These are phyloP conservation scores for Saussurea involucrata DNA, from an alignment of 129 eudicot species.

Conservation along the genomic window DNA sequence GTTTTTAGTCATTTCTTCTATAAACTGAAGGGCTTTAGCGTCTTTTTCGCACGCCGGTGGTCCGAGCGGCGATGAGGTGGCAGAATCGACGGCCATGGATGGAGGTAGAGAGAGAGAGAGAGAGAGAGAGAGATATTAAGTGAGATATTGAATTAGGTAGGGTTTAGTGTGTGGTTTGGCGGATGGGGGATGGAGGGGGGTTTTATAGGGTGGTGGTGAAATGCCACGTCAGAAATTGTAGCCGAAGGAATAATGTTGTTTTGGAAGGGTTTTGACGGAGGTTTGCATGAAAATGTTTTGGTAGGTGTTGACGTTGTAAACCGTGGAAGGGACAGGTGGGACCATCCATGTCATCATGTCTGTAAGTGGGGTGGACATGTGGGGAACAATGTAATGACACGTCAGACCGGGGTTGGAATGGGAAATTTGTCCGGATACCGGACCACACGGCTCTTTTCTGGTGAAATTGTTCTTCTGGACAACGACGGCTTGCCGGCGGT, in stretches of 20 bases:
- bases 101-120: conserved; percentile 1
- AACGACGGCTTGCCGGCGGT: conserved; percentile 60
- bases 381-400: conserved; percentile 38
- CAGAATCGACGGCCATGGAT: conserved; percentile 46
- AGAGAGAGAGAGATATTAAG: background rate
- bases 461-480: conserved; percentile 38
- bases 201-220: conserved; percentile 12
- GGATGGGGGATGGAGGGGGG: conserved; percentile 9
- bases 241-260: conserved; percentile 31
- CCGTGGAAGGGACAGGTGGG: conserved; percentile 41
- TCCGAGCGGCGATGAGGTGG: conserved; percentile 35
- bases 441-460: conserved; percentile 42
- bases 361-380: conserved; percentile 14
- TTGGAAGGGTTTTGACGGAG: conserved; percentile 51
- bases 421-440: conserved; percentile 37
- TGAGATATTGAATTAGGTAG: background rate
- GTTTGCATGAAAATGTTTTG: conserved; percentile 36
- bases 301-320: conserved; percentile 24
- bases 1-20: conserved; percentile 64
- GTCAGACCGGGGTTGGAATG: conserved; percentile 31
- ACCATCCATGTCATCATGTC: conserved; percentile 39
- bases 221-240: conserved; percentile 23
- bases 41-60: conserved; percentile 59
- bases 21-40: conserved; percentile 63
- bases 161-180: conserved; percentile 12